Percentiles rank a stretch among this genome's conserved stretches.
phyloP scores from a whole-genome alignment of 139 green algal genomes.

The Tetraselmis chui region DNA sequence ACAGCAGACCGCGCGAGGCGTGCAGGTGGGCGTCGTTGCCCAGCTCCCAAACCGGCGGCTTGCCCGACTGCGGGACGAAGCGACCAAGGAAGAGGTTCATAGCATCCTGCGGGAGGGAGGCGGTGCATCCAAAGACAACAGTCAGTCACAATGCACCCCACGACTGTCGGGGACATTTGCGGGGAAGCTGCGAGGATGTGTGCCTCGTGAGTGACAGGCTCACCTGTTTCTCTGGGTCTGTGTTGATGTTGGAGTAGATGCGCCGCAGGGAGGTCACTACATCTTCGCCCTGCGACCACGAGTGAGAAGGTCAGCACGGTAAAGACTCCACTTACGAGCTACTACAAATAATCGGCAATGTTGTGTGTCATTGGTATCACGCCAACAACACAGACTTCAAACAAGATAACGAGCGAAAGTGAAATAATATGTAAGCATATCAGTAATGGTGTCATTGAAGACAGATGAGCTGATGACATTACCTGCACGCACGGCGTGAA shows the following conservation, averaged over 20 bases:
- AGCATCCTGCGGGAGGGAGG: conserved; percentile 87
- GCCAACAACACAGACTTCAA: too few species aligned
- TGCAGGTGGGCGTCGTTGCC: conserved; percentile 77
- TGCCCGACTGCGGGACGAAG: conserved; percentile 39
- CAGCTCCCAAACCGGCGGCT: conserved; percentile 73
- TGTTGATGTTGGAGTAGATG: conserved; percentile 85
- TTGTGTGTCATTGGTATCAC: too few species aligned
- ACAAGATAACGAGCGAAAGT: too few species aligned
- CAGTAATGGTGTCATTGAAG: too few species aligned
- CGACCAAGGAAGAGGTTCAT: conserved; percentile 93
- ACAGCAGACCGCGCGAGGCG: conserved; percentile 1
- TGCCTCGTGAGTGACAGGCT: not conserved
- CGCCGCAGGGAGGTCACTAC: conserved; percentile 59
- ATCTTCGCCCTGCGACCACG: conserved; percentile 26
- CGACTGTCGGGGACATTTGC: conserved; percentile 1
- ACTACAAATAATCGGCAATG: too few species aligned
- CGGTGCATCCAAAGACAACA: too few species aligned
- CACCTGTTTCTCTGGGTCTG: conserved; percentile 35
- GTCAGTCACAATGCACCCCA: too few species aligned
- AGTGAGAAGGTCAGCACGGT: too few species aligned
- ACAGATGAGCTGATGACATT: too few species aligned
- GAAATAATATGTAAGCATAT: too few species aligned
- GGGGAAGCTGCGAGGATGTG: not conserved
- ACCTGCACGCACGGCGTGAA: too few species aligned
- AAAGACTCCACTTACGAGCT: too few species aligned